Conservation (phyloP, 768 basidiomycete genomes). For the Trametes cingulata region DNA sequence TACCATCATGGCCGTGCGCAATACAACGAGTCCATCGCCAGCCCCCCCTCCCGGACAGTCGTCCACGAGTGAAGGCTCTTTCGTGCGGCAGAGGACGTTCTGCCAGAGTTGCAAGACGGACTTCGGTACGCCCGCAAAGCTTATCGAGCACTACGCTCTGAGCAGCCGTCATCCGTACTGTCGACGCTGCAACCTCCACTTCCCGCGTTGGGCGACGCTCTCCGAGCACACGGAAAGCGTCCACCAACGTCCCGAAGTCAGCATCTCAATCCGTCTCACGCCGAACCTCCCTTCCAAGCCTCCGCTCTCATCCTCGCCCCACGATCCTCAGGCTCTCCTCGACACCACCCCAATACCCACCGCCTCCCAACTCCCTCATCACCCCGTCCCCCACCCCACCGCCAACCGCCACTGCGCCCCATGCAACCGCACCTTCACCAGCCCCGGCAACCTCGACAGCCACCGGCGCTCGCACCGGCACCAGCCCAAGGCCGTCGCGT, state of each 20-base stretch:
- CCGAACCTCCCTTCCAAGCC: slow-evolving; percentile 2
- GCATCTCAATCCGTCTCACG: slow-evolving; percentile 21
- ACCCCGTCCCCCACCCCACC: slow-evolving; percentile 30
- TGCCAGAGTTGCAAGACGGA: slow-evolving; percentile 50
- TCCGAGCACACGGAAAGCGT: slow-evolving; percentile 40
- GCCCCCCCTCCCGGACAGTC: no score
- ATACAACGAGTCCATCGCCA: no score
- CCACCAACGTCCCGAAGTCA: slow-evolving; percentile 47
- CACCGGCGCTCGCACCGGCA: slow-evolving; percentile 60
- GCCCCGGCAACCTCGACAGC: slow-evolving; percentile 39
- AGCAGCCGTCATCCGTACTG: slow-evolving; percentile 54
- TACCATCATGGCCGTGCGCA: no score
- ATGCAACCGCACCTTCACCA: slow-evolving; percentile 50
- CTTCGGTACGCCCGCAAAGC: slow-evolving; percentile 40
- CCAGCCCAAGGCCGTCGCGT: slow-evolving; percentile 37
- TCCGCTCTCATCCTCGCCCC: no score
- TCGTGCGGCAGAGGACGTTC: slow-evolving; percentile 1
- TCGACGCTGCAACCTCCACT: slow-evolving; percentile 49
- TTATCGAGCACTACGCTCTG: slow-evolving; percentile 54
- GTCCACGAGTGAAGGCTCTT: no score
- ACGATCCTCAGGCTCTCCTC: no score
- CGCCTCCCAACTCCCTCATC: slow-evolving; percentile 30
- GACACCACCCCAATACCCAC: neutral
- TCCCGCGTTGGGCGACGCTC: slow-evolving; percentile 41
- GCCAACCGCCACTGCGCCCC: slow-evolving; percentile 41